Evolutionary conservation across 1,139 yeast species (phyloP).

Genomic region (Entelexis sorbosivorans): DNA sequence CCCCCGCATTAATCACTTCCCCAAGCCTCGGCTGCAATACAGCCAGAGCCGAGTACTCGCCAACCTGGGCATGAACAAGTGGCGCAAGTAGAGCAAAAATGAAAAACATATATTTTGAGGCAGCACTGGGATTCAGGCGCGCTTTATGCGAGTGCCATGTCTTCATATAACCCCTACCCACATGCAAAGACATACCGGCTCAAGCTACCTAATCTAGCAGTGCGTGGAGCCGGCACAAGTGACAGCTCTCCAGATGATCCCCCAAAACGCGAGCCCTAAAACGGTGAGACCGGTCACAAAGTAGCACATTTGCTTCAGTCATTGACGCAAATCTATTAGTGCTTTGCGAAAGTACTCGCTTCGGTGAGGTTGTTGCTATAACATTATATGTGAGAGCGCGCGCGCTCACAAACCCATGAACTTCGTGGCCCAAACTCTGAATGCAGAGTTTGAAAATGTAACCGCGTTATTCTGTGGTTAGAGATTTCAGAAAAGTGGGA

Average conservation of each 20-base stretch:
- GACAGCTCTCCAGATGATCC: neutral
- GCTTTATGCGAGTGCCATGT: neutral
- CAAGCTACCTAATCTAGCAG: slow-evolving; percentile 4
- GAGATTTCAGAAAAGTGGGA: slow-evolving; percentile 59
- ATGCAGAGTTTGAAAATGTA: too few species aligned
- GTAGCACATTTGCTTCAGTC: neutral
- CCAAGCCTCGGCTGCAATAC: slow-evolving; percentile 27
- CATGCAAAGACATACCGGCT: neutral
- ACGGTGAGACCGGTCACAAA: too few species aligned
- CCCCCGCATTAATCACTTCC: slow-evolving; percentile 27
- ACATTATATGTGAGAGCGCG: too few species aligned
- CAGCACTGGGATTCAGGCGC: neutral
- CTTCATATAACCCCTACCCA: slow-evolving; percentile 1
- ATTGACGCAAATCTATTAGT: neutral
- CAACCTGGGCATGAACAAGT: neutral
- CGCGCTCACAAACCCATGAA: too few species aligned
- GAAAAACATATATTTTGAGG: neutral
- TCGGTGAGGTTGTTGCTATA: too few species aligned
- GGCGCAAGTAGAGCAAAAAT: neutral
- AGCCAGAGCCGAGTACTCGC: slow-evolving; percentile 15
- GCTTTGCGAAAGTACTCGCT: too few species aligned
- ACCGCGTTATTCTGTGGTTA: neutral
- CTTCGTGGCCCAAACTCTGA: too few species aligned
- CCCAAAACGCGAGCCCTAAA: neutral
- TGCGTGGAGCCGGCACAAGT: neutral